Evolutionary conservation across 2,329 filamentous ascomycete genomes (phyloP), one percentile per base, ranked within the genome.

Genomic region (Colletotrichum sp.): DNA sequence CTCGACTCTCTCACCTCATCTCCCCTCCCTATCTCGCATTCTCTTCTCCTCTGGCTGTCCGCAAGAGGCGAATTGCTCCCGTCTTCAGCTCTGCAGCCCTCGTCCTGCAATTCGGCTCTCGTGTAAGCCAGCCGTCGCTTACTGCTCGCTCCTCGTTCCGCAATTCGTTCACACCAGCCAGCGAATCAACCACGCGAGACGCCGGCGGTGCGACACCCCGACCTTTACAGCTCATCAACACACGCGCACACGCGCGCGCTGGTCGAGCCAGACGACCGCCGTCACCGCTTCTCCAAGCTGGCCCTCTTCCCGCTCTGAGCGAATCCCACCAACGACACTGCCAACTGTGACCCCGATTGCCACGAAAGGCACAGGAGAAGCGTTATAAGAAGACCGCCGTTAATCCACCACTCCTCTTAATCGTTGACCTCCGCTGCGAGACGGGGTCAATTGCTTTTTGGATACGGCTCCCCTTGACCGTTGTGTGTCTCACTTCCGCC

Each of bases 141-240:
- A 52, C 64, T 36, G 13, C 30, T 52, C 70, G 26, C 57, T 63
- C 36, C 18, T 26, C 24, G 39, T 52, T 39, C 59, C 65, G 64
- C 48, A 69, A 76, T 74, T 76, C 57, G 74, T 61, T 24, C 48
- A 48, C n/a, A 13, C 34, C 13, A 13, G 55, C 34, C 32, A 21
- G 59, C 74, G 64, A 76, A 74, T 74, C 70, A 69, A 26, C 59
- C 24, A 76, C 36, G 57, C 48, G 36, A 34, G 21, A 74, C 70
- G 18, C 34, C 55, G 64, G 36, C 13, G 64, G 63, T 68, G 55
- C 73, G 32, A 64, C 55, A 30, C 39, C 36, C 57, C 57, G 64
- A 60, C 55, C 43, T 30, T 32, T 43, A 21, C 65, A 76, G 59
- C 74, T 68, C 43, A 30, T 63, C 34, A 55, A 71, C 71, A 68